Base-by-base conservation (phyloP, 2,329 filamentous ascomycete species). In the Graphilbum fragrans region DNA sequence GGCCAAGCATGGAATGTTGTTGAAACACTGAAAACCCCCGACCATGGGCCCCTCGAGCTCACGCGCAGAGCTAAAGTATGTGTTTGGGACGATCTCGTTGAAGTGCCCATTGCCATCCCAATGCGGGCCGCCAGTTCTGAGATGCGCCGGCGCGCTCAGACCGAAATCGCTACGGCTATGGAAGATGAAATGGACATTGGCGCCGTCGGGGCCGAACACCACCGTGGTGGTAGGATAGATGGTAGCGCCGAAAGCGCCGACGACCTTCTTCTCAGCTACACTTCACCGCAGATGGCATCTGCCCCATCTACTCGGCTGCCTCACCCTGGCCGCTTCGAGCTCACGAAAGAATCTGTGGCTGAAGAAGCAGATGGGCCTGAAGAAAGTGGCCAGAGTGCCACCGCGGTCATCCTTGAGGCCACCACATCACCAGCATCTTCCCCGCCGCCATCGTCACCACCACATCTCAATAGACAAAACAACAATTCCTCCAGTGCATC, bases 1-100 rank as follows among this genome's bases (percentile, higher is more conserved):
- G 92, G 92, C 11, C 92, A 98, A 58, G 92, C 92, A 1, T 98
- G 92, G 87, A 98, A 98, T 57, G 92, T 98, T 0, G 92, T 98
- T 5, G 92, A 98, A 64, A 95, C 92, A 1, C 71, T 98, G 46
- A 98, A 98, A 59, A 84, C 84, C 17, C 70, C 77, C 1, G 92
- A 96, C 55, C 90, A 96, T 55, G 92, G 92, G 0, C 92, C 92
- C 0, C 67, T 98, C 17, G 92, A 82, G 62, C 74, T 98, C 41
- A 96, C 92, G 5, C 75, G 92, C 48, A 74, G 92, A 50, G 82
- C 86, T 38, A 80, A 90, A 52, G 90, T 98, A 17, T 94, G 87
- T 53, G 90, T 98, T 12, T 98, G 92, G 92, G 92, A 98, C 55
- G 92, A 98, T 56, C 67, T 96, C 19, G 92, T 98, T 19, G 92